A percentile compares a stretch with the other conserved stretches of the same genome.
These are phyloP conservation scores for Austroboletus olivaceoglutinosus DNA, from an alignment of 1,284 basidiomycete genomes.

Conservation along the genomic window DNA sequence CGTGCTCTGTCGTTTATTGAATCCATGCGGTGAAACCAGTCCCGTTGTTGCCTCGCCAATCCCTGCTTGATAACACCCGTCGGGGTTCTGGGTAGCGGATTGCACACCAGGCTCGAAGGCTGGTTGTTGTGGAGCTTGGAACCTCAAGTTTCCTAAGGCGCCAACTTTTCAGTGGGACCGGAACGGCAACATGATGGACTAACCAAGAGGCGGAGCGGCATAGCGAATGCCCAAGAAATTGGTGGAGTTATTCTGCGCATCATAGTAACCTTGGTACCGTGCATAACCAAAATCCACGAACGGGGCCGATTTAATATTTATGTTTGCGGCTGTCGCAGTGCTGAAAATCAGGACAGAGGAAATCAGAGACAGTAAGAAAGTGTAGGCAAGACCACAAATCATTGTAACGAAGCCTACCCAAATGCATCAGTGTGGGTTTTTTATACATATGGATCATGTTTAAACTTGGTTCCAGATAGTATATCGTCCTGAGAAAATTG, in stretches of 20 bases:
- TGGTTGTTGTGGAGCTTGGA: conserved; percentile 16
- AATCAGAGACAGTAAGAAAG: neutral
- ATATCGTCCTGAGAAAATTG: too few species aligned
- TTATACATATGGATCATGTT: too few species aligned
- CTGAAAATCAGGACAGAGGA: neutral
- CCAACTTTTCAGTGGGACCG: too few species aligned
- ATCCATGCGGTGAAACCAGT: neutral
- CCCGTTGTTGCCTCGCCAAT: neutral
- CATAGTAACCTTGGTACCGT: conserved; percentile 12
- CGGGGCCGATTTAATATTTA: neutral
- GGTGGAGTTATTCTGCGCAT: conserved; percentile 9
- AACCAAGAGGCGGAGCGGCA: conserved; percentile 17
- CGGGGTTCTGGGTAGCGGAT: conserved; percentile 13
- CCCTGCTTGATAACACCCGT: conserved; percentile 11
- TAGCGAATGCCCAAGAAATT: conserved; percentile 17
- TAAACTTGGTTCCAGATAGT: too few species aligned
- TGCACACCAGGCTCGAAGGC: conserved; percentile 4
- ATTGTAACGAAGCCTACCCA: neutral
- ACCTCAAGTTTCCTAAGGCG: conserved; percentile 14
- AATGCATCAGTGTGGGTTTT: neutral
- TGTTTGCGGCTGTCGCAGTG: neutral
- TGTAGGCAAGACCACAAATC: neutral
- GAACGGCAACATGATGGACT: neutral
- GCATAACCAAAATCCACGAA: conserved; percentile 18
- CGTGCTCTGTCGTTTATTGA: conserved; percentile 4